Base-by-base conservation (phyloP, 805 yeast species). In the Candida jianshihensis region DNA sequence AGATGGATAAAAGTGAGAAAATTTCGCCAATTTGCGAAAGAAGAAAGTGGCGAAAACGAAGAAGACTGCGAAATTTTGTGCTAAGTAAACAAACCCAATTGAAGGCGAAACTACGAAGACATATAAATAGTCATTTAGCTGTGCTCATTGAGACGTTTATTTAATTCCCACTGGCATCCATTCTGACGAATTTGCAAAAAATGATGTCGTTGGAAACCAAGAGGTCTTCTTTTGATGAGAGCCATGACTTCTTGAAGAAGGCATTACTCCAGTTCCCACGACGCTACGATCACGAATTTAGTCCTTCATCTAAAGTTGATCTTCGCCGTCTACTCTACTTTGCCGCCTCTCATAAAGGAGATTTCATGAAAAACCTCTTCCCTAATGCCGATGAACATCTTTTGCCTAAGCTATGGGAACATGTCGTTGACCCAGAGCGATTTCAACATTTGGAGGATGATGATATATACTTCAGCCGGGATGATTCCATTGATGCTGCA, bases 271-370 rank as follows among this genome's bases (percentile, higher is more conserved):
- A 53, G 30, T 53, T 67, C n/a, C 74, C 75, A 1, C 38, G 45
- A 9, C 43, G 48, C 13, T 52, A 50, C 20, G 47, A 61, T 18
- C 66, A 50, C 48, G 56, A 49, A 25, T 61, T 60, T 43, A 47
- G 47, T 7, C 53, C 46, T 41, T 32, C 50, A 2, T 58, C 57
- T 13, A 55, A 56, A 21, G 46, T 42, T n/a, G 53, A 53, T 13
- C 48, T 71, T 11, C 53, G 78, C 26, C 48, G 61, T n/a, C 60
- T 66, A 3, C 54, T 79, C 33, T 71, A 61, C 39, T 51, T 53
- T 16, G 60, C 70, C 3, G 64, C 71, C 5, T 61, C 80, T 1
- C 47, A 51, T 29, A 56, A 56, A 20, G 76, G 73, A 19, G 46
- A 54, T 30, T 65, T 64, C 48, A 39, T 69, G 38, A 43, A 54